Conservation (phyloP, 2,329 filamentous ascomycete genomes). For the Blastomyces emzantsi region DNA sequence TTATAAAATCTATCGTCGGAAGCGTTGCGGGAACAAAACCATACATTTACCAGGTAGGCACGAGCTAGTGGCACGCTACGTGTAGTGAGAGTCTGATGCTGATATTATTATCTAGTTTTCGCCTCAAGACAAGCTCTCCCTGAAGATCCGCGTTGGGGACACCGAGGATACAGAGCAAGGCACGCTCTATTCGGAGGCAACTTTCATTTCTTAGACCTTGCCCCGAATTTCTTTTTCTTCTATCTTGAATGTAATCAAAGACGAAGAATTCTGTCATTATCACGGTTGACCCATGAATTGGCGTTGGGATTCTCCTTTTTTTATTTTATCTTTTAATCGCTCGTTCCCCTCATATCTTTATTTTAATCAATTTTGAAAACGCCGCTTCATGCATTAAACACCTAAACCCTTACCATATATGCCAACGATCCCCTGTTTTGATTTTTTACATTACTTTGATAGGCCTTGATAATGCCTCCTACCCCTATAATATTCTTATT, state of each 20-base stretch:
- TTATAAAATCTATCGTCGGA: conserved; percentile 89
- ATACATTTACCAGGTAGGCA: conserved; percentile 85
- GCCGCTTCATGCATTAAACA: not conserved
- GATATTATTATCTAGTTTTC: conserved; percentile 51
- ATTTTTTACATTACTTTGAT: not conserved
- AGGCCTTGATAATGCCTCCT: not conserved
- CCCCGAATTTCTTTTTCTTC: not conserved
- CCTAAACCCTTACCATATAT: not conserved
- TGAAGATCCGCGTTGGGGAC: conserved; percentile 81
- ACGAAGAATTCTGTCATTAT: conserved; percentile 21
- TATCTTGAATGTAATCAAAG: conserved; percentile 17
- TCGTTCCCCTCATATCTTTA: not conserved
- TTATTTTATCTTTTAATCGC: not conserved
- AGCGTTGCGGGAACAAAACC: conserved; percentile 85
- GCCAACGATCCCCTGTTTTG: not conserved
- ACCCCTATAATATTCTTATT: not conserved
- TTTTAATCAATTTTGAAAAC: not conserved
- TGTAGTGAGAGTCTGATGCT: conserved; percentile 17
- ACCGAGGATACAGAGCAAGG: conserved; percentile 71
- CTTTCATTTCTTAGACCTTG: conserved; percentile 67
- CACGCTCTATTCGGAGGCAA: conserved; percentile 74
- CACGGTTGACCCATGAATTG: conserved; percentile 17
- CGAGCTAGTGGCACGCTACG: not conserved
- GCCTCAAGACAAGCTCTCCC: conserved; percentile 53
- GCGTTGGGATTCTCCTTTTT: conserved; percentile 14